phyloP scores from a whole-genome alignment of 176 grass and related monocot genomes.

The Neostapfia colusana region DNA sequence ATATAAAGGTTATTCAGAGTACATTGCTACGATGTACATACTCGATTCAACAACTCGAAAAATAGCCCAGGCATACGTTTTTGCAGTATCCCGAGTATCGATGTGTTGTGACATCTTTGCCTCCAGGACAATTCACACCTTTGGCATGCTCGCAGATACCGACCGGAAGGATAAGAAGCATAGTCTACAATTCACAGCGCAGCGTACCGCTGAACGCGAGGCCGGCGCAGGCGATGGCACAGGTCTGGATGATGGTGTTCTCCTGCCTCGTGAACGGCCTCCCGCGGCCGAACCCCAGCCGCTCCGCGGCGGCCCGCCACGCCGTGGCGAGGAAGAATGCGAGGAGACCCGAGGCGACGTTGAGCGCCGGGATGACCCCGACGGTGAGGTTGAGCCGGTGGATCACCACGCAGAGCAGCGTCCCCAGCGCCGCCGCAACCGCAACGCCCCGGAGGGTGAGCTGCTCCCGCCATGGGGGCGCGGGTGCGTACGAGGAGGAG shows the following conservation, averaged over 20 bases:
- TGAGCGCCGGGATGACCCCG: slow-evolving; percentile 50
- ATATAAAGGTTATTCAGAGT: neutral
- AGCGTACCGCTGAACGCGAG: slow-evolving; percentile 82
- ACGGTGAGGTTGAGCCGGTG: slow-evolving; percentile 61
- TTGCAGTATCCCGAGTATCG: neutral
- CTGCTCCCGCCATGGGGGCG: slow-evolving; percentile 45
- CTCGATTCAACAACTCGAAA: neutral
- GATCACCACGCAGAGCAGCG: slow-evolving; percentile 49
- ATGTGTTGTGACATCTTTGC: neutral
- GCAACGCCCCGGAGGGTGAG: slow-evolving; percentile 43
- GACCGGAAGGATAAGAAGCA: neutral
- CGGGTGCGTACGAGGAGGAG: neutral
- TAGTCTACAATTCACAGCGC: neutral
- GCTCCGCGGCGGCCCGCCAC: slow-evolving; percentile 31
- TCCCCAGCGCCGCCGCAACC: slow-evolving; percentile 40
- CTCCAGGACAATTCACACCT: neutral
- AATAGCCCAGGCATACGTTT: neutral
- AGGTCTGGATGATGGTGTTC: slow-evolving; percentile 94
- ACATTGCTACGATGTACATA: neutral
- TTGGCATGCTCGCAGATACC: neutral
- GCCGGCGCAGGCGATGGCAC: slow-evolving; percentile 85
- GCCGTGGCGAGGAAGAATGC: slow-evolving; percentile 41
- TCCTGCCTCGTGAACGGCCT: slow-evolving; percentile 85
- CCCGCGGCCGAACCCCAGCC: slow-evolving; percentile 36
- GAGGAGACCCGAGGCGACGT: slow-evolving; percentile 53